Conservation (phyloP, 2,329 filamentous ascomycete species). For the Raffaelea deltoideospora region DNA sequence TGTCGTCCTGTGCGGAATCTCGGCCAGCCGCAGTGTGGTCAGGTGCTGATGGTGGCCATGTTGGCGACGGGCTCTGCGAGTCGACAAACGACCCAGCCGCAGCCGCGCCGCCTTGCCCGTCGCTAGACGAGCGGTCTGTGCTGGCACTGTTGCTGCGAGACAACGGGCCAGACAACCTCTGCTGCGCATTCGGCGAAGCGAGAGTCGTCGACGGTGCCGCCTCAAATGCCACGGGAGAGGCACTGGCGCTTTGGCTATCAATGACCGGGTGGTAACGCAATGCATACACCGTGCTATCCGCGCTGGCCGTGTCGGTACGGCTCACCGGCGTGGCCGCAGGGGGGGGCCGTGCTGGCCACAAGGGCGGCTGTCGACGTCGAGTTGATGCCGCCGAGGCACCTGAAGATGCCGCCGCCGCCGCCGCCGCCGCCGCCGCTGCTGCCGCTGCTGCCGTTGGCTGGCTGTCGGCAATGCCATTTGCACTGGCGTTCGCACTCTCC, state of each 20-base stretch:
- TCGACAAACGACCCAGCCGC: slow-evolving; percentile 1
- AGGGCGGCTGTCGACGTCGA: slow-evolving; percentile 23
- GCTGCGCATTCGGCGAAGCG: background rate
- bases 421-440: slow-evolving; percentile 14
- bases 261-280: slow-evolving; percentile 44
- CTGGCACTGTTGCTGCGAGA: slow-evolving; percentile 9
- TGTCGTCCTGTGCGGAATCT: background rate
- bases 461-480: background rate
- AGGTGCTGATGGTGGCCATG: too few relatives aligned
- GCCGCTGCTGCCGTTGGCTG: slow-evolving; percentile 9
- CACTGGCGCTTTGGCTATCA: slow-evolving; percentile 30
- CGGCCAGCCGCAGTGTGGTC: background rate
- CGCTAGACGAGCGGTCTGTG: slow-evolving; percentile 2
- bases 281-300: slow-evolving; percentile 48
- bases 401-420: background rate
- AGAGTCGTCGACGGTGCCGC: slow-evolving; percentile 3
- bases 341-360: slow-evolving; percentile 41
- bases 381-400: slow-evolving; percentile 11
- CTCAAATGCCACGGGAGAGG: slow-evolving; percentile 28
- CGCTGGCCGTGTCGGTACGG: slow-evolving; percentile 46
- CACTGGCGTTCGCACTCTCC: background rate
- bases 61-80: slow-evolving; percentile 6
- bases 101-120: background rate
- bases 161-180: too few relatives aligned
- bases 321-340: slow-evolving; percentile 42